A percentile compares a stretch with the other conserved stretches of the same genome.
Conservation (phyloP, 192 early-diverging fungal genomes). For the Coemansia umbellata region DNA sequence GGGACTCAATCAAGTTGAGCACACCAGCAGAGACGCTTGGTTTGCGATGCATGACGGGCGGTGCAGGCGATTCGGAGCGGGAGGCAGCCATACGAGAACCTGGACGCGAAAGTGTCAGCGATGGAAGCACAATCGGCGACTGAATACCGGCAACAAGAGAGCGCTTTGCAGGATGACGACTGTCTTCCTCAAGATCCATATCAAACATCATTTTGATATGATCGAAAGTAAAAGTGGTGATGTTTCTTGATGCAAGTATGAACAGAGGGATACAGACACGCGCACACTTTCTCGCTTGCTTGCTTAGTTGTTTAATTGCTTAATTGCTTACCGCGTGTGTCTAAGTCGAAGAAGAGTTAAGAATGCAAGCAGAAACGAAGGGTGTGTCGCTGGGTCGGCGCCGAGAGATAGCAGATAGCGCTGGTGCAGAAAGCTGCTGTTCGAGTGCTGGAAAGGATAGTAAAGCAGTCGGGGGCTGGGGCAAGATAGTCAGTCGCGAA, state of each 20-base stretch:
- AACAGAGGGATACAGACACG: neutral
- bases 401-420: neutral
- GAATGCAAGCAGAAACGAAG: conserved; percentile 16
- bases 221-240: neutral
- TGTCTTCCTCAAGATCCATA: conserved; percentile 39
- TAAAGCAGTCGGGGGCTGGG: too few species aligned
- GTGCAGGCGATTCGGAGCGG: conserved; percentile 22
- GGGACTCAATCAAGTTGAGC: conserved; percentile 38
- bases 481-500: conserved; percentile 39
- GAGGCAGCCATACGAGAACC: conserved; percentile 24
- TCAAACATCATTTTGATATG: conserved; percentile 37
- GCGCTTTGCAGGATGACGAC: neutral
- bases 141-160: neutral
- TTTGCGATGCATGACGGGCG: conserved; percentile 19
- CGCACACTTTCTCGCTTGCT: neutral
- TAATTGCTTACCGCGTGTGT: conserved; percentile 9
- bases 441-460: too few species aligned
- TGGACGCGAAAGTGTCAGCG: conserved; percentile 31
- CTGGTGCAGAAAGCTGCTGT: too few species aligned
- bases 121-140: conserved; percentile 34
- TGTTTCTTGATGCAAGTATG: neutral
- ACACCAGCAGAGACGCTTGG: conserved; percentile 38
- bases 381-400: neutral
- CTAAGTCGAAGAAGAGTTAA: conserved; percentile 21
- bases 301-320: too few species aligned